Conservation (phyloP, 2,329 filamentous ascomycete genomes). For the Alternaria atra region DNA sequence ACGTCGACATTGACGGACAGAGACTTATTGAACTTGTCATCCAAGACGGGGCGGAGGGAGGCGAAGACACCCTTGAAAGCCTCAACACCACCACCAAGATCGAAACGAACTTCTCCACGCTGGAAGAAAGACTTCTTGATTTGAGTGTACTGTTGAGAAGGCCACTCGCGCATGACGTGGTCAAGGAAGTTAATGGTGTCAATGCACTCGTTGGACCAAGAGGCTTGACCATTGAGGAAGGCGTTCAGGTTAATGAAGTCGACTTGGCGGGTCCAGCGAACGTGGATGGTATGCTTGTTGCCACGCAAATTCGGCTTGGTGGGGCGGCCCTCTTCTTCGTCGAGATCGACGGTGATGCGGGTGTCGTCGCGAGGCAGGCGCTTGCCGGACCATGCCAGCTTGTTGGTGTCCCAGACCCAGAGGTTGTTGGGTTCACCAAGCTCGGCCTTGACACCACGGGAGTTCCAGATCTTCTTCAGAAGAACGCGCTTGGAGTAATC, state of each 20-base stretch:
- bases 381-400: constrained; percentile 75
- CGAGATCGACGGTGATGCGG: constrained; percentile 72
- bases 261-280: constrained; percentile 73
- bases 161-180: constrained; percentile 83
- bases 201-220: constrained; percentile 65
- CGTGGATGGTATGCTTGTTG: constrained; percentile 67
- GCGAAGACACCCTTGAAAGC: constrained; percentile 91
- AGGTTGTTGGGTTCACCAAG: constrained; percentile 57
- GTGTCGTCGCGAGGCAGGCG: constrained; percentile 40
- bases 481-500: constrained; percentile 68
- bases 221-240: constrained; percentile 70
- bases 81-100: constrained; percentile 73
- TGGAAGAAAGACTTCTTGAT: constrained; percentile 89
- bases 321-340: constrained; percentile 63
- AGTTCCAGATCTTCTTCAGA: constrained; percentile 80
- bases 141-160: constrained; percentile 70
- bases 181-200: constrained; percentile 92
- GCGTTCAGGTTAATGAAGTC: constrained; percentile 70
- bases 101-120: constrained; percentile 56
- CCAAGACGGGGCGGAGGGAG: constrained; percentile 77
- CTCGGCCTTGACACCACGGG: constrained; percentile 64
- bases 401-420: constrained; percentile 84
- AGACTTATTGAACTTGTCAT: constrained; percentile 61
- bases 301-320: constrained; percentile 29
- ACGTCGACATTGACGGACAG: constrained; percentile 90